Base-by-base conservation (phyloP, 148 eudicot species). In the Camellia japonica region DNA sequence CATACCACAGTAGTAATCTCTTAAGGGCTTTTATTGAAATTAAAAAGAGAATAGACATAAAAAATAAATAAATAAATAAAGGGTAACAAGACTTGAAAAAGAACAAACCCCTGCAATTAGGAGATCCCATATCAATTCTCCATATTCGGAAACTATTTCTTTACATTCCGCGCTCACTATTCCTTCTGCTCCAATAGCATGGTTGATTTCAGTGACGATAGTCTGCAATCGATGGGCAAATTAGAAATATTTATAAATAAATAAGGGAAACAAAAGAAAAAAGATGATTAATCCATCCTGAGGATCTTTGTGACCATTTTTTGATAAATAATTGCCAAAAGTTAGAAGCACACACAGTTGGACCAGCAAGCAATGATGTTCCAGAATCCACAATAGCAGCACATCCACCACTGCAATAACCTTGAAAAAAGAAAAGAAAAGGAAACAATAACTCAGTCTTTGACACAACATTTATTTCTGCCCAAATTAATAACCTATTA, bases 311-410 rank as follows among this genome's bases (percentile, higher is more conserved):
- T 66, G 62, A 76, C 43, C 43, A 7, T 23, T 19, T 1, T 58
- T 52, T 3, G 10, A 7, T 19, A 7, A 44, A 51, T 73, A 14
- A 30, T 69, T 73, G 63, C 23, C 41, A 9, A 68, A 72, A 46
- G 46, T 10, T 1, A 64, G 78, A 75, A 65, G 81, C 54, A 80
- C 86, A n/a, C 84, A 94, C 98, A 81, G 90, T 90, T 84, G 97
- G 98, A 77, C 98, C 98, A 76, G 92, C 89, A 59, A 92, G 85
- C 84, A 94, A 85, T n/a, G 98, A 92, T 76, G 98, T 94, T 51
- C 97, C 96, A 41, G 98, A 91, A 84, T 94, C 98, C 76, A 92
- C 84, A 46, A 94, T 89, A 75, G 97, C 97, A 84, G 86, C 89
- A 87, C 98, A 94, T 52, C 94, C 97, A 75, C 84, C 94, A 38